Base-by-base conservation (phyloP, 768 basidiomycete species). In the Lactifluus rugatus region DNA sequence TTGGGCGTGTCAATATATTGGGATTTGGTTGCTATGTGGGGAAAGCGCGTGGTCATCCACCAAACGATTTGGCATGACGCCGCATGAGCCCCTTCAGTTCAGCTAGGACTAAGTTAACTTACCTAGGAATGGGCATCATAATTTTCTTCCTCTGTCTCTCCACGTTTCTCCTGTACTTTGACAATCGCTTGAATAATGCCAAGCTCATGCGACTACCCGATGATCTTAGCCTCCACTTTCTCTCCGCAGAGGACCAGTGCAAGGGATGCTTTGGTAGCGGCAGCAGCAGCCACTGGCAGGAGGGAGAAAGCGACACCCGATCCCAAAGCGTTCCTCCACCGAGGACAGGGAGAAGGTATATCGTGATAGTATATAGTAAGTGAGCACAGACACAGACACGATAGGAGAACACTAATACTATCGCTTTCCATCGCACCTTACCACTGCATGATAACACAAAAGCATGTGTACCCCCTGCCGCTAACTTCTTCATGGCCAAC, bases 311-410 rank as follows among this genome's bases (percentile, higher is more conserved):
- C 61, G 2, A 73, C 75, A 61, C 64, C 75, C 54, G 65, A 70
- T 32, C 70, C 75, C 39, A 62, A 72, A 7, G 73, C 76, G 45
- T 74, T 81, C 56, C 68, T 88, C 26, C 85, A 6, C 81, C 81
- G 2, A 82, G 74, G 68, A 90, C 88, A 0, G 86, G 85, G 19
- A 76, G 87, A 55, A 75, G 82, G 49, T 89, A 90, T 67, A 87
- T 89, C 57, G 76, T 90, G 4, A 77, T 86, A n/a, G n/a, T n/a
- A n/a, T n/a, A n/a, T n/a, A n/a, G n/a, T n/a, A n/a, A n/a, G n/a
- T n/a, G n/a, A n/a, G n/a, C n/a, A n/a, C n/a, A n/a, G n/a, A n/a
- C n/a, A n/a, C n/a, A n/a, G n/a, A n/a, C n/a, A n/a, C n/a, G n/a
- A n/a, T n/a, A n/a, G n/a, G n/a, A n/a, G n/a, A n/a, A n/a, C n/a